Evolutionary conservation across 176 grass and related monocot genomes (phyloP).

Genomic region (Triticum turgidum): DNA sequence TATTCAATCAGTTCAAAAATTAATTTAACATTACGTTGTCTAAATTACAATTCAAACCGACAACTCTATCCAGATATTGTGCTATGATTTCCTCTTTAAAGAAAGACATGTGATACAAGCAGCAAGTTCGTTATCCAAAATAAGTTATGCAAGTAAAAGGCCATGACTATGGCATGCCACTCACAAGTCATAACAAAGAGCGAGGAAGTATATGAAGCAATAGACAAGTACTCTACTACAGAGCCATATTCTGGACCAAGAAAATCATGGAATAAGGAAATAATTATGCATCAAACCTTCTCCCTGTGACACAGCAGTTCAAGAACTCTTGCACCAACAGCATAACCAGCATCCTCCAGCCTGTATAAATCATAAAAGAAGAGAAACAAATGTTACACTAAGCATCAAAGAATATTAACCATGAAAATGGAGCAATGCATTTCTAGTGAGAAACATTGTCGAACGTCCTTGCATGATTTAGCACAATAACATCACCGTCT

Average conservation of each 20-base stretch:
- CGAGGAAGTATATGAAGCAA: background rate
- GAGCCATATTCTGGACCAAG: background rate
- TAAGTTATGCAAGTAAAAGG: background rate
- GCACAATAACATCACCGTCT: background rate
- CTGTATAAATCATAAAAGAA: slow-evolving; percentile 42
- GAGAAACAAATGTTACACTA: slow-evolving; percentile 15
- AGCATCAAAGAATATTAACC: background rate
- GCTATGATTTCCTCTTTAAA: background rate
- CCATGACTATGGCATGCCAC: background rate
- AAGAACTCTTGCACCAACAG: slow-evolving; percentile 91
- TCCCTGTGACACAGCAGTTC: slow-evolving; percentile 97
- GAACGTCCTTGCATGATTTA: background rate
- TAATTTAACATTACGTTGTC: background rate
- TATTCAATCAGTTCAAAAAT: background rate
- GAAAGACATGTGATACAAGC: background rate
- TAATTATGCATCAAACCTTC: slow-evolving; percentile 46
- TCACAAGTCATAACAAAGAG: slow-evolving; percentile 5
- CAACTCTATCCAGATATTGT: background rate
- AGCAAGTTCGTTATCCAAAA: background rate
- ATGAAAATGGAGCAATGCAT: background rate
- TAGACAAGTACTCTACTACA: background rate
- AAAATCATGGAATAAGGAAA: background rate
- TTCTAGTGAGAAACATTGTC: background rate
- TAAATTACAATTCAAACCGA: background rate
- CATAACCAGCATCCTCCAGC: slow-evolving; percentile 95